Evolutionary conservation across 352 stramenopile species (phyloP).

Genomic region (Blastocystis sp.): DNA sequence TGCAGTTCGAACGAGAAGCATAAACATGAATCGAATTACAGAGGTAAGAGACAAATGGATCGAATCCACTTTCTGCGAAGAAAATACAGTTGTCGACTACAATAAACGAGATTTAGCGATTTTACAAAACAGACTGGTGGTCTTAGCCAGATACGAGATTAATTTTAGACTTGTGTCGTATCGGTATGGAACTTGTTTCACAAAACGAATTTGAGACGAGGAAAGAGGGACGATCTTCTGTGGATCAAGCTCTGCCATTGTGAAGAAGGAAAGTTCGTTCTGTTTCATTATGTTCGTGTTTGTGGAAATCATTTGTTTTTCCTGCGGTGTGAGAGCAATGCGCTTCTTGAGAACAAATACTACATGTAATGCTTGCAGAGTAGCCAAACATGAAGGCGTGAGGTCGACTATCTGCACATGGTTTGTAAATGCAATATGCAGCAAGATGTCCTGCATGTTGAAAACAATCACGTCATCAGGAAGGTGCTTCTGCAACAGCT

Average conservation of each 20-base stretch:
- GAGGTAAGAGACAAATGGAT: neutral
- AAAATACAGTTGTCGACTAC: neutral
- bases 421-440: neutral
- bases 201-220: neutral
- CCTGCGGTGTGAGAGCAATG: neutral
- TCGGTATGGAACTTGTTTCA: neutral
- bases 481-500: neutral
- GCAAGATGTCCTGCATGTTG: neutral
- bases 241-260: neutral
- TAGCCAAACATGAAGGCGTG: neutral
- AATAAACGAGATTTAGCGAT: neutral
- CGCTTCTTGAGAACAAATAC: slow-evolving; percentile 39
- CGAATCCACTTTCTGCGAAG: neutral
- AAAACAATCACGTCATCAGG: neutral
- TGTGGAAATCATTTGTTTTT: neutral
- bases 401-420: neutral
- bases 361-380: neutral
- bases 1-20: neutral
- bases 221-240: neutral
- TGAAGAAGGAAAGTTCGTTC: neutral
- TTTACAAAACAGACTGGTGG: neutral
- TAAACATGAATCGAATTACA: neutral
- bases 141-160: neutral
- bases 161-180: neutral
- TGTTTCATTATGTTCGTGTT: neutral